Base-by-base conservation (phyloP, 202 grass and related monocot genomes). In the Carex arenaria region DNA sequence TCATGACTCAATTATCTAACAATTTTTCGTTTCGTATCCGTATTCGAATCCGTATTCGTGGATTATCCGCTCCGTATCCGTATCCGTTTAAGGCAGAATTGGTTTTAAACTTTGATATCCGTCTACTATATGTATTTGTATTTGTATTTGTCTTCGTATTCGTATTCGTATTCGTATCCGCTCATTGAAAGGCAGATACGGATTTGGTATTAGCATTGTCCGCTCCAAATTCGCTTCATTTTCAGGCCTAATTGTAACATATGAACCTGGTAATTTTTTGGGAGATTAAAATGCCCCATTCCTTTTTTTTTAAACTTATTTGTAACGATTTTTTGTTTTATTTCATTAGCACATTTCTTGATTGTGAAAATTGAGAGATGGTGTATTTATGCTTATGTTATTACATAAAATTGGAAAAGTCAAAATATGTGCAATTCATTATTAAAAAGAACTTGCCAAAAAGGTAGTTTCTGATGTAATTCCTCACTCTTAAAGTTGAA, bases 381-480 rank as follows among this genome's bases (percentile, higher is more conserved):
- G 32, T 17, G 31, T 75, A 55, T 55, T 55, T 57, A 77, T 56
- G 22, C 53, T 57, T 36, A 47, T 47, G 18, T 43, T 22, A 45
- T 18, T 34, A 18, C 4, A 76, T 47, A 54, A 32, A 72, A 47
- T 23, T 72, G 19, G n/a, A 23, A 22, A 72, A 72, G 18, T 4
- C 6, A 45, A 71, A 57, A 59, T 76, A 76, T 77, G 14, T 74
- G 40, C 22, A 12, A 45, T 5, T 67, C 32, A 2, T 67, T 38
- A 38, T 34, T 34, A 67, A 18, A 66, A 72, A 74, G 10, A 23
- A 74, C 56, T 17, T 55, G 85, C 68, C 13, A 67, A 28, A 31
- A 56, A 73, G 85, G 4, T 63, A 56, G 28, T 84, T 81, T 82
- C 43, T 80, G 80, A 69, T 45, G 32, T 71, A 19, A 49, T 47